Base-by-base conservation (phyloP, 2,329 filamentous ascomycete species). In the Atkinsonella hypoxylon region DNA sequence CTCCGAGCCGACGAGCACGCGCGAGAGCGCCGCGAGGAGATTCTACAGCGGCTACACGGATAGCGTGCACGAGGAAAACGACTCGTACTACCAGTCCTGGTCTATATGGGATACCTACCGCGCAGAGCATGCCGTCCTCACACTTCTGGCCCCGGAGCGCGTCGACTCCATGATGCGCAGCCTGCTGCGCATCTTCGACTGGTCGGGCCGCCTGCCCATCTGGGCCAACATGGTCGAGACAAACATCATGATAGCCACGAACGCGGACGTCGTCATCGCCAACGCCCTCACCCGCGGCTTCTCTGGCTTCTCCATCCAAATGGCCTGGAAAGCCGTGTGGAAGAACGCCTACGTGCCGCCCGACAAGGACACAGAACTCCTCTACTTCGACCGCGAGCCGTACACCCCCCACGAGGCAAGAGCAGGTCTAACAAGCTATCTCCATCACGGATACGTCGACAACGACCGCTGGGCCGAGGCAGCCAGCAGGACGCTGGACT, bases 51-150 rank as follows among this genome's bases (percentile, higher is more conserved):
- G 72, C 13, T 75, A 74, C 48, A 73, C 70, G 0, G 70, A 75
- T 46, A 69, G 63, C 30, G 56, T 72, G 1, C 69, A 73, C 43
- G 59, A 59, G 10, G 61, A 55, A 4, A 62, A 68, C 32, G 70
- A 74, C 43, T 71, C 69, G 0, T 75, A 74, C 55, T 74, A 73
- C 52, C 72, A 74, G 53, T 73, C 70, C 0, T 75, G 71, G 72
- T 73, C 69, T 1, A 73, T 74, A 47, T 74, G 71, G 72, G 72
- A 74, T 49, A 75, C 72, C 0, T 75, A 72, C 54, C 62, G 72
- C 4, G 72, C 71, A 1, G 71, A 74, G 49, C 71, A 74, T 51
- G 70, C 70, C 0, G 59, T 74, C 0, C 56, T 74, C 0, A 70
- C 71, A 0, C 51, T 74, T 0, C 71, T 74, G 46, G 71, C 70